Percentiles rank a stretch among this genome's conserved stretches.
These are phyloP conservation scores for Phytophthora hybrid DNA, from an alignment of 352 stramenopile genomes.

Conservation along the genomic window DNA sequence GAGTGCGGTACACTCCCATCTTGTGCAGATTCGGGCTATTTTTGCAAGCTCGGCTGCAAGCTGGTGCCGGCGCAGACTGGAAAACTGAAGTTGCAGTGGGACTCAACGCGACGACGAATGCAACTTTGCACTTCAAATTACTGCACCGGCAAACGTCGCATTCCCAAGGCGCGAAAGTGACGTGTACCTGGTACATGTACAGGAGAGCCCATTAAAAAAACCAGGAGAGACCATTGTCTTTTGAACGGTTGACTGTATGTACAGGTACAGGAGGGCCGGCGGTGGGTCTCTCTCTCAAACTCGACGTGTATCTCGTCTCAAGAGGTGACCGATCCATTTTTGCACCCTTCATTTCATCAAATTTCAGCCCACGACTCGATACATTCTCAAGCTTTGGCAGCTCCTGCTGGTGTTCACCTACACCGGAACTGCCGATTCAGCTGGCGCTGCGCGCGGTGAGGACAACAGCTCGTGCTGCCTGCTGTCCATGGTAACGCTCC, in stretches of 20 bases:
- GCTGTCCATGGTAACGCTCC: no score
- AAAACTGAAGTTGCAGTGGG: constrained; percentile 37
- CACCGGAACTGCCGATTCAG: no score
- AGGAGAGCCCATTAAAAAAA: no score
- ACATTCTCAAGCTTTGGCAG: constrained; percentile 13
- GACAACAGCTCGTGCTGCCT: no score
- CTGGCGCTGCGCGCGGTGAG: no score
- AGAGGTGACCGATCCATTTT: constrained; percentile 9
- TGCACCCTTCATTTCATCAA: neutral
- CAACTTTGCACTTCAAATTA: constrained; percentile 22
- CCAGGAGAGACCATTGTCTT: neutral
- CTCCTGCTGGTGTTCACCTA: constrained; percentile 6
- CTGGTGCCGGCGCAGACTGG: constrained; percentile 9
- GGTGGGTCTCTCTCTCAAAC: no score
- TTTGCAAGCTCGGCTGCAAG: constrained; percentile 4
- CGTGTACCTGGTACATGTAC: no score
- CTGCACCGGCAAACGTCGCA: constrained; percentile 27
- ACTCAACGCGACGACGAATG: constrained; percentile 22
- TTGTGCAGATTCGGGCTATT: constrained; percentile 25
- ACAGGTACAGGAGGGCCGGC: neutral
- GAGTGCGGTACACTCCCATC: constrained; percentile 25
- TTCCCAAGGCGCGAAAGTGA: constrained; percentile 12
- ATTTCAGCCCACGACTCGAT: constrained; percentile 21
- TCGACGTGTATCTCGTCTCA: constrained; percentile 10
- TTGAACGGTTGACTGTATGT: constrained; percentile 1